Percentiles rank a stretch among this genome's conserved stretches.
Conservation (phyloP, 2,329 filamentous ascomycete species). For the Xylaria sp. region DNA sequence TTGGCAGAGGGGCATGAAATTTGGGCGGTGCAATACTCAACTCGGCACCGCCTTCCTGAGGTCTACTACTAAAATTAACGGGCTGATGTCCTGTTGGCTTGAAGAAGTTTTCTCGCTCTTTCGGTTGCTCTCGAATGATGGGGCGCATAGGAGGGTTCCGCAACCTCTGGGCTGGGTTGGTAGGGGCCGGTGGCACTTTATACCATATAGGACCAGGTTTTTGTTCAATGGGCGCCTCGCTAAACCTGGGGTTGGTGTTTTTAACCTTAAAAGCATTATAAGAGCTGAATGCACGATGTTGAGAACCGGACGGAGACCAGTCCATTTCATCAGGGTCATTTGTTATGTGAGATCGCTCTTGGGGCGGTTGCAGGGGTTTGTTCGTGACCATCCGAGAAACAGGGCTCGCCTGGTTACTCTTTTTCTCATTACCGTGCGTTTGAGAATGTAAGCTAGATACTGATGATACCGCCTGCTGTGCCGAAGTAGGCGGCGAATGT, state of each 20-base stretch:
- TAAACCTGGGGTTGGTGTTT: constrained; percentile 58
- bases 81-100: constrained; percentile 40
- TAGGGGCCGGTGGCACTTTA: constrained; percentile 75
- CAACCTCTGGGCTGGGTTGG: constrained; percentile 70
- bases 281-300: constrained; percentile 65
- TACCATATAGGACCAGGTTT: constrained; percentile 72
- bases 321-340: constrained; percentile 74
- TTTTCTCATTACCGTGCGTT: neutral
- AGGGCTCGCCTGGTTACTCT: neutral
- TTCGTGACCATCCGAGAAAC: neutral
- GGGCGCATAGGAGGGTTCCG: constrained; percentile 71
- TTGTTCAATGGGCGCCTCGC: constrained; percentile 57
- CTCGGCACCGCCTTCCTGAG: constrained; percentile 34
- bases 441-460: neutral
- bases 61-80: constrained; percentile 41
- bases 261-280: constrained; percentile 54
- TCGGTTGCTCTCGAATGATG: constrained; percentile 60
- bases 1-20: constrained; percentile 48
- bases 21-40: constrained; percentile 45
- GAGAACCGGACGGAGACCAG: constrained; percentile 72
- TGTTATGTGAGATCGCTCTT: constrained; percentile 37
- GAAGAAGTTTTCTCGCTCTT: constrained; percentile 64
- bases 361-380: neutral
- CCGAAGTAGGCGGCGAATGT: constrained; percentile 29
- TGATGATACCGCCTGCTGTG: constrained; percentile 1